phyloP scores from a whole-genome alignment of 2,329 filamentous ascomycete species.

The Onygenales sp. region DNA sequence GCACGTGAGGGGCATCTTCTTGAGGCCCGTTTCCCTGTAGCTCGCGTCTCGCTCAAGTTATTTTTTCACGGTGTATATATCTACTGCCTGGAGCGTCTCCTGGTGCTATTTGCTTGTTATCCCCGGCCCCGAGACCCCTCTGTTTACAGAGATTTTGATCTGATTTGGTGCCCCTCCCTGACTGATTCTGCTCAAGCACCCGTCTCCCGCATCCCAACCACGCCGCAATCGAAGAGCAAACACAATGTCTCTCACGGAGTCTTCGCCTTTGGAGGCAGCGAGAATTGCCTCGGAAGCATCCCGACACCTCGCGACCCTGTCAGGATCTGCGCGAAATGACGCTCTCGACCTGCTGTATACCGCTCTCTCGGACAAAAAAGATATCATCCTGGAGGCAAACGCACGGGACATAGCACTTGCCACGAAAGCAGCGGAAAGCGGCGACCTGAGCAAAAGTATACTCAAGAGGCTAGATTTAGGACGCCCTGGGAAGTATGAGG shows the following conservation, averaged over 20 bases:
- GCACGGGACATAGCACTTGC: constrained; percentile 70
- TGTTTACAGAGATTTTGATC: too few relatives aligned
- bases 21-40: too few relatives aligned
- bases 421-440: constrained; percentile 61
- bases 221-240: too few relatives aligned
- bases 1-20: too few relatives aligned
- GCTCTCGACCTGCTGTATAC: constrained; percentile 75
- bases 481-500: constrained; percentile 85
- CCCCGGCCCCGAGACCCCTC: too few relatives aligned
- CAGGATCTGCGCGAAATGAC: constrained; percentile 66
- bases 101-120: too few relatives aligned
- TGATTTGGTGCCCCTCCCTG: too few relatives aligned
- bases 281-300: constrained; percentile 71
- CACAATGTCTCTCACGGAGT: constrained; percentile 80
- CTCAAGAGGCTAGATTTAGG: constrained; percentile 81
- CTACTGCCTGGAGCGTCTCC: too few relatives aligned
- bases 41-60: too few relatives aligned
- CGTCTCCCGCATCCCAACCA: too few relatives aligned
- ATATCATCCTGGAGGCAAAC: constrained; percentile 79
- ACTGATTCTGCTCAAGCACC: too few relatives aligned
- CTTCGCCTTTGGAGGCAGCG: constrained; percentile 67
- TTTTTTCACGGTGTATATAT: too few relatives aligned
- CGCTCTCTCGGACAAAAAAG: constrained; percentile 60
- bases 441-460: constrained; percentile 68
- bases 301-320: constrained; percentile 69